A percentile compares a stretch with the other conserved stretches of the same genome.
Evolutionary conservation across 495 filamentous ascomycete genomes (phyloP).

Genomic region (Physcia stellaris): DNA sequence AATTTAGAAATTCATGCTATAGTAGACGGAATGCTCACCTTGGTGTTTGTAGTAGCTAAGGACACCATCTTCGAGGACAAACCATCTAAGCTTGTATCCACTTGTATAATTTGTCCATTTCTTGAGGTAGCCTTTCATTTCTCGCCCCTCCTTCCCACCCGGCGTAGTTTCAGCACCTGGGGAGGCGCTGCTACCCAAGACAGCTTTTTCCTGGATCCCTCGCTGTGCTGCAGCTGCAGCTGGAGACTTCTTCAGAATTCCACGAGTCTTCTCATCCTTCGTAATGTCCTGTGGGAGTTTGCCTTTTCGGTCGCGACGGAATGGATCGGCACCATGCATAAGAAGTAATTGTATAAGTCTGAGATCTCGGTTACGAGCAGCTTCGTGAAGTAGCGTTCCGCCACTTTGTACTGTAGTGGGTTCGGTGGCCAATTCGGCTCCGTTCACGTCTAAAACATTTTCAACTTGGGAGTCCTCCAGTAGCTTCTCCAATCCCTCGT

Average conservation of each 20-base stretch:
- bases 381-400: slow-evolving; percentile 87
- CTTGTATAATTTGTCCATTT: slow-evolving; percentile 99
- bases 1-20: not conserved
- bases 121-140: slow-evolving; percentile 97
- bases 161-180: slow-evolving; percentile 50
- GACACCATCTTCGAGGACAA: slow-evolving; percentile 93
- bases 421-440: slow-evolving; percentile 74
- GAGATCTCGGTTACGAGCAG: slow-evolving; percentile 71
- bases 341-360: slow-evolving; percentile 77
- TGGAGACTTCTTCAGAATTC: slow-evolving; percentile 84
- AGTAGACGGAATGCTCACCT: slow-evolving; percentile 27
- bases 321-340: slow-evolving; percentile 94
- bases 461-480: slow-evolving; percentile 75
- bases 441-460: slow-evolving; percentile 78
- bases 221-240: slow-evolving; percentile 89
- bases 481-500: slow-evolving; percentile 62
- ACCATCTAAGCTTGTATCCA: slow-evolving; percentile 94
- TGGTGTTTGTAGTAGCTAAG: slow-evolving; percentile 99
- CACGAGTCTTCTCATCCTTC: slow-evolving; percentile 78
- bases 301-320: slow-evolving; percentile 84
- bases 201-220: slow-evolving; percentile 91
- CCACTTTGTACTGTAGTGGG: slow-evolving; percentile 57
- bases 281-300: slow-evolving; percentile 95
- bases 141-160: slow-evolving; percentile 71
- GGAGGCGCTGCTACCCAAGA: slow-evolving; percentile 61